Evolutionary conservation across 257 asterid species (phyloP), one percentile per base, ranked within the genome.

Genomic region (Gynochthodes officinalis): DNA sequence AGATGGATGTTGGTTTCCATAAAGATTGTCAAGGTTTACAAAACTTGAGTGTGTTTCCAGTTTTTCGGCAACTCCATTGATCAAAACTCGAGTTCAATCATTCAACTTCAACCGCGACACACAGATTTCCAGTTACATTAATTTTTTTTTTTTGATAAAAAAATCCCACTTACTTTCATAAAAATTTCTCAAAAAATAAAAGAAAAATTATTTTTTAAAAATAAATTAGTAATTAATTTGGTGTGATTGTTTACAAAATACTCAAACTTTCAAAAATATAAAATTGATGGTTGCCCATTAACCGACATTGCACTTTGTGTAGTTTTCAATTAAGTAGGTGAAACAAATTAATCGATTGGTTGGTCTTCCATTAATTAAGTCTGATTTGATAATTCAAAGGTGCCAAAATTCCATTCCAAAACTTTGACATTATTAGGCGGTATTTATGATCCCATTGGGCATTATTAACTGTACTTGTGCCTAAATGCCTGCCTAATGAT

Each of bases 321-420:
- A 30, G 5, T 58, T 12, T 14, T 58, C 40, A 57, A 58, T 28
- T 32, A 2, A 49, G 10, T 50, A 67, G 61, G 14, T 49, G 46
- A 12, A 33, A 48, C n/a, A 30, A 35, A 52, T 52, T 33, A 69
- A 69, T 53, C 39, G 52, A 23, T 6, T 1, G 19, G 4, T 25
- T n/a, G 35, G 39, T 27, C 1, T n/a, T 18, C 28, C 67, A 8
- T 62, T 67, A 48, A 67, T n/a, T n/a, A n/a, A n/a, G n/a, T n/a
- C n/a, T n/a, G n/a, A 7, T 68, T 68, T 49, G 48, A 35, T 37
- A 69, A 54, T 40, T 33, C 3, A 59, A 43, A 71, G 59, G 15
- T 42, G 57, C 57, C 57, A 27, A 58, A n/a, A 71, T 71, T 59
- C 75, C 68, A 21, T 59, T 43, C 75, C 21, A 43, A 55, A 46